Evolutionary conservation across 805 yeast genomes (phyloP), one percentile per base, ranked within the genome.

Genomic region (Pichia thaimueangensis): DNA sequence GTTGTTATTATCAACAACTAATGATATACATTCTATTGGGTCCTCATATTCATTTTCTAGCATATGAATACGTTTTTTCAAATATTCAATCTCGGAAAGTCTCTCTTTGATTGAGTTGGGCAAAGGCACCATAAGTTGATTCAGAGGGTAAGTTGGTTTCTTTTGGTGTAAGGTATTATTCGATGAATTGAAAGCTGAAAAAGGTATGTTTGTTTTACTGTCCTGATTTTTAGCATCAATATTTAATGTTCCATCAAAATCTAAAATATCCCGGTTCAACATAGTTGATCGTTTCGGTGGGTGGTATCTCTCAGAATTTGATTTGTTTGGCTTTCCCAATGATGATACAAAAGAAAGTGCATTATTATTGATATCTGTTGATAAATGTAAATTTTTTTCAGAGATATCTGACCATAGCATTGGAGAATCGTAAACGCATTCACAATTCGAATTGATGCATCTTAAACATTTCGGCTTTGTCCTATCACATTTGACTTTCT

Each of bases 401-500:
- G 30, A n/a, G 11, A 28, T 32, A 9, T 28, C 32, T 19, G 34
- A 28, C 48, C 50, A 49, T 8, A 42, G 43, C 5, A 25, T 22
- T 6, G 58, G 58, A 0, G 51, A 51, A 15, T 47, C 49, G 22
- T 55, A 55, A 4, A 12, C 11, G 30, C 59, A 55, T 11, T 22
- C 16, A 2, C 35, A 15, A 5, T 47, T 35, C 3, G 47, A 43
- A 17, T 46, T 47, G 4, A 25, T 13, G 31, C 60, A 57, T 20
- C 49, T 23, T 3, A 35, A 17, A 35, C 61, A 57, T 2, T 12
- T 15, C 10, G 61, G 61, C 34, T 50, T 49, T 3, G 34, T 22
- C 21, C 56, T 41, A 38, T 55, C 59, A 46, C 61, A 57, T 35
- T 51, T 54, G 23, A 56, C 42, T 41, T 57, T 57, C 22, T 48